Base-by-base conservation (phyloP, 495 filamentous ascomycete species). In the Parathielavia hyrcaniae region DNA sequence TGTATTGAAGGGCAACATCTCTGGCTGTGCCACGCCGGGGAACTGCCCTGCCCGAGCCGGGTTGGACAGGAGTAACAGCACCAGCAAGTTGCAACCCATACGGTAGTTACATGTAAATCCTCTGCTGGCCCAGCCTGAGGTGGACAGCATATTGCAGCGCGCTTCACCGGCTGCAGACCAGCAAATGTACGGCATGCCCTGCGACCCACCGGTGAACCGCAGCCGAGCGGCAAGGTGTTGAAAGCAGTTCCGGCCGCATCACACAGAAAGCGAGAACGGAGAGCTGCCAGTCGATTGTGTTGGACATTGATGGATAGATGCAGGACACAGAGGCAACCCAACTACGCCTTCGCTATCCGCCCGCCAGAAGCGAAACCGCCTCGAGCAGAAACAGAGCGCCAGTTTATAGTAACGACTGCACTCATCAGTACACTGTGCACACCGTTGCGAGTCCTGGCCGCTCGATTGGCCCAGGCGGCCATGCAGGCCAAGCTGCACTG, bases 111-210 rank as follows among this genome's bases (percentile, higher is more conserved):
- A 22, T 20, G n/a, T n/a, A n/a, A 41, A 39, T 5, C 34, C 11
- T 16, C 34, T 26, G 2, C 13, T 4, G 26, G 22, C 19, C 17
- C n/a, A n/a, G n/a, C n/a, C n/a, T n/a, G n/a, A 22, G 38, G 41
- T 38, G 30, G 43, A 26, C 43, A 20, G 26, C 26, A 35, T 34
- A 20, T 16, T 32, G 9, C 17, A 39, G 16, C 35, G 54, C 22
- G 19, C 36, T 38, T 57, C 55, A 57, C 55, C 55, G 55, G 55
- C 55, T 57, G 55, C 55, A 57, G 45, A 32, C 5, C 26, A 8
- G 35, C 45, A 57, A 43, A 30, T 43, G 55, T 44, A 57, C 55
- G 45, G 23, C 55, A 49, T 41, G 50, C 46, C 36, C 10, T 35
- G 36, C 35, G 38, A n/a, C 20, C 35, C 55, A 50, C 55, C 55